These are phyloP conservation scores for Cyberlindnera lachancei DNA, from an alignment of 805 yeast species.

Conservation along the genomic window DNA sequence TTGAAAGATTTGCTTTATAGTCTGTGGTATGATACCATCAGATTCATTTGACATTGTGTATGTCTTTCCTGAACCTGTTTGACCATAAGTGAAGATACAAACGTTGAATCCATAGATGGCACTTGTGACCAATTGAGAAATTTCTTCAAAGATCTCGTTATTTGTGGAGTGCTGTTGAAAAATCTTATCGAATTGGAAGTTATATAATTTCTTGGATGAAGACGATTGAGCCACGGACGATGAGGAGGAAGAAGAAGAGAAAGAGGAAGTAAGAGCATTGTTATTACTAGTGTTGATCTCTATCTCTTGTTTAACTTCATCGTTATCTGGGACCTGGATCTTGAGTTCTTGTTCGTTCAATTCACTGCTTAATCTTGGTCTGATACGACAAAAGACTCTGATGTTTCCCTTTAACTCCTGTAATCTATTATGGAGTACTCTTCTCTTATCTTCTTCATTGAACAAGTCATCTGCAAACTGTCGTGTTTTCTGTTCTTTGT, in stretches of 20 bases:
- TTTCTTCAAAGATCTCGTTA: slow-evolving; percentile 66
- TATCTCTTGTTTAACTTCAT: slow-evolving; percentile 22
- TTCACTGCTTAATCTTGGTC: slow-evolving; percentile 42
- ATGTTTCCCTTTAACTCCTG: slow-evolving; percentile 91
- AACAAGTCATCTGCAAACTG: slow-evolving; percentile 31
- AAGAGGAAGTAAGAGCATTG: no score
- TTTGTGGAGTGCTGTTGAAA: slow-evolving; percentile 53
- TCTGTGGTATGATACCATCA: slow-evolving; percentile 81
- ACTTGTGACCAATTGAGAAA: slow-evolving; percentile 79
- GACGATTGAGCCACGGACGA: slow-evolving; percentile 2
- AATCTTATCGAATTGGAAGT: slow-evolving; percentile 71
- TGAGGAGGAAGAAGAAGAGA: no score
- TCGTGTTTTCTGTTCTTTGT: slow-evolving; percentile 25
- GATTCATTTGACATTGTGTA: slow-evolving; percentile 72
- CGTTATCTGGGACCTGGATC: slow-evolving; percentile 25
- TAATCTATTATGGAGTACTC: slow-evolving; percentile 61
- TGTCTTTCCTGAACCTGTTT: slow-evolving; percentile 94
- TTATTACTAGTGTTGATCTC: slow-evolving; percentile 13
- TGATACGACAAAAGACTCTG: slow-evolving; percentile 79
- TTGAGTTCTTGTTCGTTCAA: slow-evolving; percentile 21
- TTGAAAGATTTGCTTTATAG: slow-evolving; percentile 63
- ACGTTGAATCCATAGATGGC: slow-evolving; percentile 86
- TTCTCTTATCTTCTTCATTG: slow-evolving; percentile 47
- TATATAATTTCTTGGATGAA: slow-evolving; percentile 16
- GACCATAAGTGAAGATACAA: slow-evolving; percentile 95